These are phyloP conservation scores for Flaveria linearis DNA, from an alignment of 129 eudicot species.

Conservation along the genomic window DNA sequence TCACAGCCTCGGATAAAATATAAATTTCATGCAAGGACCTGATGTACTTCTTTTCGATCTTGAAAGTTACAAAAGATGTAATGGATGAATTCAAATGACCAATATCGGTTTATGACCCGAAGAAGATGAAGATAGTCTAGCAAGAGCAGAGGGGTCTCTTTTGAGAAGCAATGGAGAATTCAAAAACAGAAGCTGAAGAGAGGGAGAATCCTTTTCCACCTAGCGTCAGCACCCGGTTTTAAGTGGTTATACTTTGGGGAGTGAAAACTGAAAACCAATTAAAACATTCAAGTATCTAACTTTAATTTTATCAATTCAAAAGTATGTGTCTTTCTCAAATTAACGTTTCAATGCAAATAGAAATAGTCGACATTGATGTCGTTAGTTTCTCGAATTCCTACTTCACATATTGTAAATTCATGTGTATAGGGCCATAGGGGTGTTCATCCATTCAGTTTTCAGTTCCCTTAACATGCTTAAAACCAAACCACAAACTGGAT, in stretches of 20 bases:
- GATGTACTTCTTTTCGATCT: slow-evolving; percentile 34
- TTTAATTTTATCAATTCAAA: background rate
- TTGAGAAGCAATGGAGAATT: slow-evolving; percentile 43
- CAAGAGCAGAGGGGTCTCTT: slow-evolving; percentile 58
- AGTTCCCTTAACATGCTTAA: too few species aligned
- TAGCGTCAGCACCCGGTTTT: slow-evolving; percentile 35
- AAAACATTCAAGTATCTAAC: too few species aligned
- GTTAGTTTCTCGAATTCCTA: too few species aligned
- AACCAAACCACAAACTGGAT: too few species aligned
- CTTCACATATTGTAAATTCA: too few species aligned
- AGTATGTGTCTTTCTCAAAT: background rate
- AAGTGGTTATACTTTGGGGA: background rate
- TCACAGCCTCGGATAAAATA: slow-evolving; percentile 43
- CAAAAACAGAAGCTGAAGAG: slow-evolving; percentile 48
- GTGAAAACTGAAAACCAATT: background rate
- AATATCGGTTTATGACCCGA: slow-evolving; percentile 14
- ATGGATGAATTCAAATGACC: slow-evolving; percentile 31
- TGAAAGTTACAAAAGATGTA: slow-evolving; percentile 32
- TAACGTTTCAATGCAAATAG: too few species aligned
- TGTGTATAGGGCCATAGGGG: too few species aligned
- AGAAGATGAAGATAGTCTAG: slow-evolving; percentile 42
- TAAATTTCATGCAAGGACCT: slow-evolving; percentile 44
- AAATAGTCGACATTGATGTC: too few species aligned
- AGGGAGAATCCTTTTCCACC: slow-evolving; percentile 75
- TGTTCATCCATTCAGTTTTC: too few species aligned